Evolutionary conservation across 2,329 filamentous ascomycete species (phyloP).

Genomic region (Blastomyces silverae): DNA sequence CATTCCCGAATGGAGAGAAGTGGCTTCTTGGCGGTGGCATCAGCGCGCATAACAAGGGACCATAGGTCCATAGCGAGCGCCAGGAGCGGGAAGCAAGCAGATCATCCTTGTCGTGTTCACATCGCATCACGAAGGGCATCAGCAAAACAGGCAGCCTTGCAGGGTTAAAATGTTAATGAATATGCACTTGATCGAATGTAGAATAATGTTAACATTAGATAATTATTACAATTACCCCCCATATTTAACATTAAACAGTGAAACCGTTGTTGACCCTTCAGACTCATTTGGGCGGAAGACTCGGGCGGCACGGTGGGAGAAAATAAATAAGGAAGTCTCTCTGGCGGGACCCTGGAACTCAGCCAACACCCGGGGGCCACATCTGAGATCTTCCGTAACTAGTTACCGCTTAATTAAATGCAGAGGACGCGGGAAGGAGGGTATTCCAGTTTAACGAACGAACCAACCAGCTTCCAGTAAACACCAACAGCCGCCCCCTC

Average conservation of each 20-base stretch:
- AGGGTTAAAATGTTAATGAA: not conserved
- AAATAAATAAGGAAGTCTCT: too few species aligned
- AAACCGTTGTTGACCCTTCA: not conserved
- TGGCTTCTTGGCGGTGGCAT: not conserved
- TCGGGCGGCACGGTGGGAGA: too few species aligned
- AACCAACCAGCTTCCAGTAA: too few species aligned
- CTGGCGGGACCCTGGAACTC: not conserved
- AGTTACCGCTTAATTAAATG: too few species aligned
- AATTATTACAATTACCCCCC: not conserved
- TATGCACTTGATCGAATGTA: not conserved
- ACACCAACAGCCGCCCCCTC: too few species aligned
- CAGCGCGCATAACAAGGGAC: not conserved
- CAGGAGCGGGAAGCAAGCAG: not conserved
- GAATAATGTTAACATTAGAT: not conserved
- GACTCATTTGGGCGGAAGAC: too few species aligned
- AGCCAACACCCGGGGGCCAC: not conserved
- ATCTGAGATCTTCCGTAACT: not conserved
- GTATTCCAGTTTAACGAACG: too few species aligned
- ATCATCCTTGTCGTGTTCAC: not conserved
- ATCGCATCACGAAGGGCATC: not conserved
- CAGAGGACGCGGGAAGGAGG: too few species aligned
- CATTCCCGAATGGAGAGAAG: not conserved
- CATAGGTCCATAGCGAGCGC: not conserved
- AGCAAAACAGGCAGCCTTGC: not conserved
- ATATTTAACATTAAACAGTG: not conserved